Evolutionary conservation across 306 rosid species (phyloP).

Genomic region (Pueraria montana): DNA sequence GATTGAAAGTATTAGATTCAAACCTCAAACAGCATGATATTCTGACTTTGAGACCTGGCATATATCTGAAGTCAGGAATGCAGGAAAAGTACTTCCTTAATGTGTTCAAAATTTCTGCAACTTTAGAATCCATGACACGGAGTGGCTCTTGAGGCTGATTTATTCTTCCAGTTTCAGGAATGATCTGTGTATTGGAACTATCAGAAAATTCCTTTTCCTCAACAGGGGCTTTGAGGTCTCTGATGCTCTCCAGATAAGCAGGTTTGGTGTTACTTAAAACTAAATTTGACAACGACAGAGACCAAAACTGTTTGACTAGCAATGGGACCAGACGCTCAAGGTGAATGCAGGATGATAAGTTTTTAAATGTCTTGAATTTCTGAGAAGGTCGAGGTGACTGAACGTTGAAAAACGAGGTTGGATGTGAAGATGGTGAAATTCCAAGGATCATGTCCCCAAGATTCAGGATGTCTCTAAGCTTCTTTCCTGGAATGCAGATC

Average conservation of each 20-base stretch:
- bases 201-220: constrained; percentile 73
- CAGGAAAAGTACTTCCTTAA: constrained; percentile 84
- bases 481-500: constrained; percentile 89
- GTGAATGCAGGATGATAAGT: constrained; percentile 79
- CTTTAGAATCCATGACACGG: constrained; percentile 89
- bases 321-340: constrained; percentile 74
- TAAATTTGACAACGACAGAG: constrained; percentile 79
- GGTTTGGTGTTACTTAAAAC: constrained; percentile 60
- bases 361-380: constrained; percentile 69
- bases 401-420: constrained; percentile 72
- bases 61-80: constrained; percentile 91
- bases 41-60: constrained; percentile 83
- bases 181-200: constrained; percentile 51
- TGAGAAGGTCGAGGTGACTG: constrained; percentile 79
- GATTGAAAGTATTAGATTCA: constrained; percentile 74
- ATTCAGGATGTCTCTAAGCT: constrained; percentile 81
- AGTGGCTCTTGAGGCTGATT: constrained; percentile 70
- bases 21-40: constrained; percentile 80
- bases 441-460: constrained; percentile 78
- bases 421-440: constrained; percentile 74
- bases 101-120: constrained; percentile 75
- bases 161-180: constrained; percentile 58
- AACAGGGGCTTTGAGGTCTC: constrained; percentile 63
- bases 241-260: constrained; percentile 66
- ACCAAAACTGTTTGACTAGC: constrained; percentile 93